phyloP scores from a whole-genome alignment of 1,139 yeast species.

The Pneumocystis jirovecii region DNA sequence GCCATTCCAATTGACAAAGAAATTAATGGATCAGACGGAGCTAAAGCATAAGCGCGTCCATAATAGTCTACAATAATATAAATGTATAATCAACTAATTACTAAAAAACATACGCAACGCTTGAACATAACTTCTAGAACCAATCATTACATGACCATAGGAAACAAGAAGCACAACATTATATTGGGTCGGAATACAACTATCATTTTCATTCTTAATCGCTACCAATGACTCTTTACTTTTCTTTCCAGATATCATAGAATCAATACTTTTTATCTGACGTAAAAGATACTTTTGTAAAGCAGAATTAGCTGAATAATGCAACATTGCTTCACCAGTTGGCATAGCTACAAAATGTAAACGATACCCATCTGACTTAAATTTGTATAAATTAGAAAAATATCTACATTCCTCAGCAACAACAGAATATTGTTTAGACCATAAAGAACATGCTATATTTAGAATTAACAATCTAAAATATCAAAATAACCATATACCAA shows the following conservation, averaged over 20 bases:
- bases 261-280: conserved; percentile 77
- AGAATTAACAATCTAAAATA: not conserved
- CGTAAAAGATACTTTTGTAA: conserved; percentile 82
- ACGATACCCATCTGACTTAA: conserved; percentile 52
- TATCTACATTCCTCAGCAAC: conserved; percentile 45
- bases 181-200: conserved; percentile 30
- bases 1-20: conserved; percentile 62
- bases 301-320: conserved; percentile 54
- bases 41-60: conserved; percentile 32
- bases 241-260: conserved; percentile 37
- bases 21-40: conserved; percentile 62
- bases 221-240: conserved; percentile 71
- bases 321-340: conserved; percentile 45
- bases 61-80: conserved; percentile 27
- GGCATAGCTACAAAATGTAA: conserved; percentile 54
- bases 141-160: conserved; percentile 65
- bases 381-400: conserved; percentile 54
- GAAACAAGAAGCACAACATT: conserved; percentile 62
- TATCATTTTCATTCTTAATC: conserved; percentile 20
- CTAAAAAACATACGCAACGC: conserved; percentile 35
- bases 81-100: conserved; percentile 18
- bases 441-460: conserved; percentile 45
- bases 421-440: conserved; percentile 36
- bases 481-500: conserved; percentile 25
- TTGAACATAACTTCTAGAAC: conserved; percentile 71